Evolutionary conservation across 208 protist genomes (phyloP).

Genomic region (Leishmania gerbilli): DNA sequence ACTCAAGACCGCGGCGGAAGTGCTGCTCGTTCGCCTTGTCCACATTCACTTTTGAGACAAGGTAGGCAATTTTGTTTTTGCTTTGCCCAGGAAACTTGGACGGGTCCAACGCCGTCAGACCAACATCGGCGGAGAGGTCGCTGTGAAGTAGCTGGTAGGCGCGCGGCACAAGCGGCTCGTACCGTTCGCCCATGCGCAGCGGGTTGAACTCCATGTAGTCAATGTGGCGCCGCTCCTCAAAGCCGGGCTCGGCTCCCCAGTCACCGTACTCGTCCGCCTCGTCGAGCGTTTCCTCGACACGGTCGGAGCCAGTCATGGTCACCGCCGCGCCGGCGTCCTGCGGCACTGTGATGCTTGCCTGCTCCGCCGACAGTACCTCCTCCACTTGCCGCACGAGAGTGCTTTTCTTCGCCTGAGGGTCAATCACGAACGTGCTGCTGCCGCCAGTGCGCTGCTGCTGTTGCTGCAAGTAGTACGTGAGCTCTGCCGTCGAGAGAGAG

Average conservation of each 20-base stretch:
- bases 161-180: constrained; percentile 67
- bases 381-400: constrained; percentile 87
- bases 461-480: constrained; percentile 68
- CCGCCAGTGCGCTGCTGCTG: constrained; percentile 39
- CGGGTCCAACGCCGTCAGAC: constrained; percentile 47
- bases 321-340: constrained; percentile 35
- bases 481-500: constrained; percentile 83
- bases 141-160: constrained; percentile 88
- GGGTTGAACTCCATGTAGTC: constrained; percentile 86
- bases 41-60: constrained; percentile 49
- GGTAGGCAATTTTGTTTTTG: constrained; percentile 39
- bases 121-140: constrained; percentile 68
- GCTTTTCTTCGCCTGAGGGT: constrained; percentile 72
- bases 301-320: constrained; percentile 68
- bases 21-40: constrained; percentile 77
- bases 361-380: constrained; percentile 82
- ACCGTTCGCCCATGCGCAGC: constrained; percentile 60
- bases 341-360: constrained; percentile 44
- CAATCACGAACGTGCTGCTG: constrained; percentile 14
- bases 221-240: constrained; percentile 69
- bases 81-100: constrained; percentile 75
- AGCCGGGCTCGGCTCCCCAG: constrained; percentile 87
- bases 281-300: constrained; percentile 79
- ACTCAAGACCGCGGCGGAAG: constrained; percentile 79
- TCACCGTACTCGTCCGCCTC: constrained; percentile 93